Base-by-base conservation (phyloP, 2,329 filamentous ascomycete species). In the Aspergillus aculeatus region DNA sequence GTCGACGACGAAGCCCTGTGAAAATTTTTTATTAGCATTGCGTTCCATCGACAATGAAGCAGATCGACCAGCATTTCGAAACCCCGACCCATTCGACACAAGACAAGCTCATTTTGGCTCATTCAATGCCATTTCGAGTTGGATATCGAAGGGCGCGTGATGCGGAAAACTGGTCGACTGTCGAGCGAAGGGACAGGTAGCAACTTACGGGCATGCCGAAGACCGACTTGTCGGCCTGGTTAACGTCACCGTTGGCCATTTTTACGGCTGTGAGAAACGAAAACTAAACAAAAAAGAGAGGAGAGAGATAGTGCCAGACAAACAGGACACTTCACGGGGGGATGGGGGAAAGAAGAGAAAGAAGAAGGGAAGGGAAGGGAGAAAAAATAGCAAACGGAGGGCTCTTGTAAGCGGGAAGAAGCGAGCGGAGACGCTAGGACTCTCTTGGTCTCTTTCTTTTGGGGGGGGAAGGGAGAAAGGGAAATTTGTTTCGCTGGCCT, bases 1-100 rank as follows among this genome's bases (percentile, higher is more conserved):
- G 86, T 98, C 94, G 78, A 96, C 91, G 79, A 97, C 78, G 87
- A 98, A 98, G 81, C 91, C 91, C 89, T 96, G 64, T 63, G 64
- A 65, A 67, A 67, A 66, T 69, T 64, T 64, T 66, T 65, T 65
- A 66, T 77, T 66, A 77, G 75, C 68, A 24, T 56, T 29, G 26
- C 19, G 51, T 58, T 63, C 49, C 32, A 19, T 24, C 3, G 32
- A 48, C 14, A 41, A 59, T 31, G 32, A 24, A 10, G 52, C 26
- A 47, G 59, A 44, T 51, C 47, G 47, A 38, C 35, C 31, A 56
- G 62, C 62, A 16, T 48, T 38, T 60, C 51, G 21, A 32, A 31
- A 24, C n/a, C 38, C 6, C 6, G 14, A 6, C 26, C n/a, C 54
- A 21, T 23, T 5, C 26, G 41, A n/a, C 24, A 48, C 16, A 9